Evolutionary conservation across 2,329 filamentous ascomycete genomes (phyloP).

Genomic region (Verticillium dahliae): DNA sequence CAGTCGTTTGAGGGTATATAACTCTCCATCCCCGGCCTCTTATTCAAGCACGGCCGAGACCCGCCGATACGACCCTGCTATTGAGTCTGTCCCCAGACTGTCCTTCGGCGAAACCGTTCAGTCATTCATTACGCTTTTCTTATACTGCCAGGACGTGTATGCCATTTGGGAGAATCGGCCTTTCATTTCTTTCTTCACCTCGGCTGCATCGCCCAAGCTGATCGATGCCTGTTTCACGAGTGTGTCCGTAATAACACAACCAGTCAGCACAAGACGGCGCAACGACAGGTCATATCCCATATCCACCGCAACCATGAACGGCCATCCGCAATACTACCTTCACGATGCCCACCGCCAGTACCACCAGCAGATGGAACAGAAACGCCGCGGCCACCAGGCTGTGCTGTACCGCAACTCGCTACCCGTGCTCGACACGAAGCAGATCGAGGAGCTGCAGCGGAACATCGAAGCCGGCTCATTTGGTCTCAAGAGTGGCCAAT

Average conservation of each 20-base stretch:
- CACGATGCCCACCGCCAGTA: slow-evolving; percentile 2
- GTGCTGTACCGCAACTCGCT: not conserved
- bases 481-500: not conserved
- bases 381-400: not conserved
- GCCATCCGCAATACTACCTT: not conserved
- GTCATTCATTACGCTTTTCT: not conserved
- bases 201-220: not conserved
- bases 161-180: not conserved
- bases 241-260: not conserved
- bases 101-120: not conserved
- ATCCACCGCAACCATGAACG: not conserved
- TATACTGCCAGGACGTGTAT: not conserved
- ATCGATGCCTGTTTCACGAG: not conserved
- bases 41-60: not conserved
- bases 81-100: not conserved
- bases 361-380: not conserved
- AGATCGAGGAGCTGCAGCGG: not conserved
- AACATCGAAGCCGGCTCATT: not conserved
- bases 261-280: not conserved
- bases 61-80: not conserved
- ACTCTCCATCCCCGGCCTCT: not conserved
- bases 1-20: not conserved
- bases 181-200: not conserved
- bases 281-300: not conserved
- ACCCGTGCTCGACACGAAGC: not conserved